Evolutionary conservation across 1,284 basidiomycete genomes (phyloP).

Genomic region (Pisolithus thermaeus): DNA sequence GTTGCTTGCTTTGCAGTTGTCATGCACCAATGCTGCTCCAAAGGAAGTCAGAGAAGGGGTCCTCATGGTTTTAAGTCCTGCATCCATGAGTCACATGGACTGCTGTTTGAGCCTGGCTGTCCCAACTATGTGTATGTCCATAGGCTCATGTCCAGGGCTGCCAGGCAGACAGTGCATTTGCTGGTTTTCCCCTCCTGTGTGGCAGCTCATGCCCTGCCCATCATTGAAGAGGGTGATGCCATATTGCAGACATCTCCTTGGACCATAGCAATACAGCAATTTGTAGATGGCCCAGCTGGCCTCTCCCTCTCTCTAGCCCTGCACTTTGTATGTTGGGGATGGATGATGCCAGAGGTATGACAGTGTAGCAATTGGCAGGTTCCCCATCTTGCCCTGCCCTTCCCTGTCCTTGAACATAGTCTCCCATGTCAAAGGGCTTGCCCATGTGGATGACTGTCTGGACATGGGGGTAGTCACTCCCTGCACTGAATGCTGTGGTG

Average conservation of each 20-base stretch:
- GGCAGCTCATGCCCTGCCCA: not conserved
- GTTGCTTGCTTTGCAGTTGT: too few species aligned
- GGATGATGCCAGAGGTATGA: not conserved
- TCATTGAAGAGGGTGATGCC: not conserved
- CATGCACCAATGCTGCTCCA: too few species aligned
- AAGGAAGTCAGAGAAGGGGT: too few species aligned
- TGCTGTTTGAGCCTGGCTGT: too few species aligned
- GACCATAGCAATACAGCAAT: not conserved
- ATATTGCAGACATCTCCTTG: conserved; percentile 4
- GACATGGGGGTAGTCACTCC: conserved; percentile 6
- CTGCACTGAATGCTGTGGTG: not conserved
- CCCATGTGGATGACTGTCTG: not conserved
- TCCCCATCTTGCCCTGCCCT: not conserved
- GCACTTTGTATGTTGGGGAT: not conserved
- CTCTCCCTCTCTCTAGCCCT: not conserved
- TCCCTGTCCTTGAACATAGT: conserved; percentile 10
- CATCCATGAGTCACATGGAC: too few species aligned
- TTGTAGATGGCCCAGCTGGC: not conserved
- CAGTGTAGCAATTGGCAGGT: not conserved
- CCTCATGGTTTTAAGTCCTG: too few species aligned
- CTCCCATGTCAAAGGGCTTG: conserved; percentile 6
- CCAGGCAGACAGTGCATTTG: not conserved
- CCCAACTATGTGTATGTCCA: too few species aligned
- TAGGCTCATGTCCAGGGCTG: not conserved
- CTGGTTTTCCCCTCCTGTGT: not conserved